Evolutionary conservation across 768 basidiomycete species (phyloP).

Genomic region (Leccinum uliginosum): DNA sequence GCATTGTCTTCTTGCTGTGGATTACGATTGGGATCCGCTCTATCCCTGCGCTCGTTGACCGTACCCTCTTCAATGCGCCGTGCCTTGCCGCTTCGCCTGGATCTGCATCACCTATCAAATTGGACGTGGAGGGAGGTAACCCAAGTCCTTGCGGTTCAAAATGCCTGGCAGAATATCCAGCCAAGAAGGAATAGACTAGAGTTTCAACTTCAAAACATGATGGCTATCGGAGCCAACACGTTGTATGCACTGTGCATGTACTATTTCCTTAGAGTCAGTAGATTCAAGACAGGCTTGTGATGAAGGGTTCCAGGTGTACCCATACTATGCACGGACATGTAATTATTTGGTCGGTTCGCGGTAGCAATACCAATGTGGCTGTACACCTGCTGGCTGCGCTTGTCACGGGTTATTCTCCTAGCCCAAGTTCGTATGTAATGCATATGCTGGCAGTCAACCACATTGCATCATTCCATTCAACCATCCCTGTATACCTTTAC

Average conservation of each 20-base stretch:
- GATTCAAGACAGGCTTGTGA: neutral
- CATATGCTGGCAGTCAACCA: conserved; percentile 15
- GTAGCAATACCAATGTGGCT: conserved; percentile 14
- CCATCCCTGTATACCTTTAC: neutral
- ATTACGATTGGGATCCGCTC: conserved; percentile 36
- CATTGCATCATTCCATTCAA: conserved; percentile 13
- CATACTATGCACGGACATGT: neutral
- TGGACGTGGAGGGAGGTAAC: conserved; percentile 9
- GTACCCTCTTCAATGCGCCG: conserved; percentile 46
- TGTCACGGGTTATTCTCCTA: conserved; percentile 7
- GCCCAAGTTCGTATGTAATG: neutral
- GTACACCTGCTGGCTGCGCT: conserved; percentile 9
- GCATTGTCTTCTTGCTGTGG: conserved; percentile 42
- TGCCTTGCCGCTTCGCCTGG: conserved; percentile 30
- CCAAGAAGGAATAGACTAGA: conserved; percentile 1
- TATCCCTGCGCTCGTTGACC: conserved; percentile 42
- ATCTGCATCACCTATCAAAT: neutral
- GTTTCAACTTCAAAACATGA: neutral
- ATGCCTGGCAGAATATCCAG: neutral
- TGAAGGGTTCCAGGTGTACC: neutral
- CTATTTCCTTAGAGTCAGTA: neutral
- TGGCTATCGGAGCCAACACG: neutral
- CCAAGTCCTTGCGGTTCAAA: neutral
- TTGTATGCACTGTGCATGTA: neutral
- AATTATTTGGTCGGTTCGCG: neutral